phyloP scores from a whole-genome alignment of 176 grass and related monocot species.

The Zizania latifolia region DNA sequence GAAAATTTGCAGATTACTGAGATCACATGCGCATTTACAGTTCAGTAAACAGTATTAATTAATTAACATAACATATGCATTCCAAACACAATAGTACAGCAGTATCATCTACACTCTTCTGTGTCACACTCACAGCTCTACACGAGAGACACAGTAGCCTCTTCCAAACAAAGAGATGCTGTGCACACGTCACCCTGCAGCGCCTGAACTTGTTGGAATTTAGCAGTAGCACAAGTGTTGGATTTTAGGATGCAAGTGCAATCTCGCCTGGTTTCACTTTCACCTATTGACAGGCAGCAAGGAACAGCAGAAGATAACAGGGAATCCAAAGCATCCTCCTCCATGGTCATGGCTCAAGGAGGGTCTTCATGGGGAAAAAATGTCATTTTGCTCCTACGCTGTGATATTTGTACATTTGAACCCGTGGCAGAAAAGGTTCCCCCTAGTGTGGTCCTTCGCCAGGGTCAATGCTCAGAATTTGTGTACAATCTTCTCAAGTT shows the following conservation, averaged over 20 bases:
- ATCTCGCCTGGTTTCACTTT: background rate
- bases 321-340: constrained; percentile 6
- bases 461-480: background rate
- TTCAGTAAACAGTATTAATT: too few relatives aligned
- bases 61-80: too few relatives aligned
- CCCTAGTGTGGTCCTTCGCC: background rate
- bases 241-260: background rate
- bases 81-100: too few relatives aligned
- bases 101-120: too few relatives aligned
- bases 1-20: too few relatives aligned
- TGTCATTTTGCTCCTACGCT: background rate
- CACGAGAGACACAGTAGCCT: background rate
- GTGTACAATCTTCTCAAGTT: background rate
- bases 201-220: background rate
- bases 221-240: background rate
- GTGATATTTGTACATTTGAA: background rate
- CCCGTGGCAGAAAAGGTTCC: background rate
- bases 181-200: background rate
- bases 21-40: too few relatives aligned
- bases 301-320: background rate
- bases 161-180: background rate
- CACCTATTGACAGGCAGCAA: background rate
- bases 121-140: too few relatives aligned
- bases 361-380: too few relatives aligned
- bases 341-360: background rate